These are phyloP conservation scores for Pezicula carpinea DNA, from an alignment of 2,329 filamentous ascomycete species.

Conservation along the genomic window DNA sequence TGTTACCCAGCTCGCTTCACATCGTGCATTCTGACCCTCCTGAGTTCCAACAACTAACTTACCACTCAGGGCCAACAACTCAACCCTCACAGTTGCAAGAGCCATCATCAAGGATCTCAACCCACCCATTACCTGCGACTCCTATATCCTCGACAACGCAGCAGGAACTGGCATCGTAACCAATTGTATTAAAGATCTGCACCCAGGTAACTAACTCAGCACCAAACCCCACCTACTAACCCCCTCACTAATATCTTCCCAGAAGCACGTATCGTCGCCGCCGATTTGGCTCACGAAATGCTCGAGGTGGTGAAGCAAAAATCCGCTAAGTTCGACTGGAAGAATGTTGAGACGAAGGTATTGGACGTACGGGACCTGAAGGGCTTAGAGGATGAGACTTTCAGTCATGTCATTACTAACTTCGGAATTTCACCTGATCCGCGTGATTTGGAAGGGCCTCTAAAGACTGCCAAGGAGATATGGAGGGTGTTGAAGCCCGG, in stretches of 20 bases:
- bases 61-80: background rate
- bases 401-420: constrained; percentile 93
- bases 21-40: too few species aligned
- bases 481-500: constrained; percentile 84
- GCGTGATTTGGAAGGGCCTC: constrained; percentile 60
- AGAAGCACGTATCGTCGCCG: constrained; percentile 71
- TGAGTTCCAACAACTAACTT: too few species aligned
- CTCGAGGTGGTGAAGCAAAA: constrained; percentile 45
- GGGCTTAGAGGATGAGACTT: constrained; percentile 85
- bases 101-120: constrained; percentile 1
- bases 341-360: constrained; percentile 71
- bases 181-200: constrained; percentile 76
- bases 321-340: constrained; percentile 57
- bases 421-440: constrained; percentile 43
- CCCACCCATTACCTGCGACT: constrained; percentile 3
- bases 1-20: too few species aligned
- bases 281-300: constrained; percentile 94
- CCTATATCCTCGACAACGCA: constrained; percentile 80
- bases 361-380: constrained; percentile 57
- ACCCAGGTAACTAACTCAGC: constrained; percentile 47
- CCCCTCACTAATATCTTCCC: too few species aligned
- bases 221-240: too few species aligned
- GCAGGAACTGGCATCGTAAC: constrained; percentile 95
- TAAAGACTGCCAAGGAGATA: constrained; percentile 74
- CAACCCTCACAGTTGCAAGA: constrained; percentile 5